Conservation (phyloP, 306 rosid species). For the Dalbergia cultrata region DNA sequence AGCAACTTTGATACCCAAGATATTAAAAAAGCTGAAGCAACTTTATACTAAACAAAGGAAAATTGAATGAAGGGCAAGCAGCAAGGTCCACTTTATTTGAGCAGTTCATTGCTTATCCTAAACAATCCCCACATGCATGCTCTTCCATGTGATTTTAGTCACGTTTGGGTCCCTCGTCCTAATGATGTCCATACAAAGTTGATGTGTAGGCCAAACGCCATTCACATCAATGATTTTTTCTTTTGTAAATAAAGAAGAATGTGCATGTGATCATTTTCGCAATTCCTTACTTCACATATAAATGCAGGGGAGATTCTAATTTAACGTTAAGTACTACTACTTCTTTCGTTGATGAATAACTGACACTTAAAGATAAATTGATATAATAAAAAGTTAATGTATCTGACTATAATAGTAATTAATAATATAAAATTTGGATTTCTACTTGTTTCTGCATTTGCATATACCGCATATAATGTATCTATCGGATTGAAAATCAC, state of each 20-base stretch:
- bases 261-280: too few species aligned
- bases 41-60: not conserved
- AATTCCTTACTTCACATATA: too few species aligned
- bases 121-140: constrained; percentile 54
- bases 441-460: too few species aligned
- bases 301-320: too few species aligned
- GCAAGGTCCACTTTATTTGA: constrained; percentile 38
- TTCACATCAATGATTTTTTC: not conserved
- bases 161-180: constrained; percentile 42
- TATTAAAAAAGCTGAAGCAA: not conserved
- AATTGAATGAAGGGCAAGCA: constrained; percentile 40
- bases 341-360: too few species aligned
- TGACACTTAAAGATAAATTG: too few species aligned
- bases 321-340: too few species aligned
- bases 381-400: too few species aligned
- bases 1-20: constrained; percentile 44
- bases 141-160: constrained; percentile 49
- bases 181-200: constrained; percentile 39
- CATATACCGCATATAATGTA: too few species aligned
- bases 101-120: constrained; percentile 42
- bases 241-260: not conserved
- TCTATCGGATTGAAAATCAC: too few species aligned
- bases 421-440: too few species aligned
- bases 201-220: not conserved
- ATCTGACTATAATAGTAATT: too few species aligned